phyloP scores from a whole-genome alignment of 2,329 filamentous ascomycete genomes.

The Domatiomyces globalis region DNA sequence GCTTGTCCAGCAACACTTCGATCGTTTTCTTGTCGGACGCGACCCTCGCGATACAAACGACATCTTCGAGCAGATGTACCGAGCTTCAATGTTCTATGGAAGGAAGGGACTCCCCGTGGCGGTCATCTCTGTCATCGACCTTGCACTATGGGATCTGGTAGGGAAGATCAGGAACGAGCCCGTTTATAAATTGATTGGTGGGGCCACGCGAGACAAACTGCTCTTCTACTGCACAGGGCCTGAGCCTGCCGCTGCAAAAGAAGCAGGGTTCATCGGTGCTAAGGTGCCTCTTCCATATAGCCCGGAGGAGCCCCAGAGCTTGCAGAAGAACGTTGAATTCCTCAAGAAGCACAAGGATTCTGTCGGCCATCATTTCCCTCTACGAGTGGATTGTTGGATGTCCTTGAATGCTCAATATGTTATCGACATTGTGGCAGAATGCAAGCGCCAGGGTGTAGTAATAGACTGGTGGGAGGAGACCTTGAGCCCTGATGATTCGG shows the following conservation, averaged over 20 bases:
- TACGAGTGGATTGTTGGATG: conserved; percentile 98
- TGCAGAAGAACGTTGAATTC: conserved; percentile 83
- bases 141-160: conserved; percentile 82
- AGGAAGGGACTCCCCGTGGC: conserved; percentile 81
- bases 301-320: conserved; percentile 65
- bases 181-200: conserved; percentile 87
- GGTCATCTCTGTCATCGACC: conserved; percentile 85
- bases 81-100: conserved; percentile 90
- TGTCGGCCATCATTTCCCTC: conserved; percentile 77
- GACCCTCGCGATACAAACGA: conserved; percentile 85
- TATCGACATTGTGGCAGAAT: conserved; percentile 75
- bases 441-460: conserved; percentile 62
- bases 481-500: conserved; percentile 76
- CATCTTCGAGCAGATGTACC: conserved; percentile 93
- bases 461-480: conserved; percentile 99
- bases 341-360: conserved; percentile 69
- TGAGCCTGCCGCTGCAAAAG: conserved; percentile 62
- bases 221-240: conserved; percentile 94
- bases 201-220: conserved; percentile 62
- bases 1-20: conserved; percentile 86
- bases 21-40: conserved; percentile 75
- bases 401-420: conserved; percentile 84
- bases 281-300: conserved; percentile 86
- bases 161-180: conserved; percentile 86
- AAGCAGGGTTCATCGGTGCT: conserved; percentile 78